Conservation (phyloP, 176 grass and related monocot species). For the Chloris gayana region DNA sequence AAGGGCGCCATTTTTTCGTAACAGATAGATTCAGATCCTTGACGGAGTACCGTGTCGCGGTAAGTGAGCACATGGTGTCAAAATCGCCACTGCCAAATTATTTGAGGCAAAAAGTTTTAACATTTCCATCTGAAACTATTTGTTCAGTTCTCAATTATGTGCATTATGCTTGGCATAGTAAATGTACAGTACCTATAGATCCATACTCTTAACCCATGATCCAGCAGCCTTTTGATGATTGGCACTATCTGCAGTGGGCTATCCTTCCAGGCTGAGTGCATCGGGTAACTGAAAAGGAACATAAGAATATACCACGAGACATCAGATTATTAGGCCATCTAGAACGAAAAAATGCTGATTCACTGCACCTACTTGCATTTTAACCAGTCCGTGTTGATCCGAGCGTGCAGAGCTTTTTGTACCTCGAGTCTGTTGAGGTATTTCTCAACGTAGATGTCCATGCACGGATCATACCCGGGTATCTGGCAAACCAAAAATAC, state of each 20-base stretch:
- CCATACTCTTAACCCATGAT: conserved; percentile 42
- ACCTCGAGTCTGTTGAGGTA: conserved; percentile 56
- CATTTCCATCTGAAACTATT: background rate
- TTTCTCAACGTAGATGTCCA: background rate
- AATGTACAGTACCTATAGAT: conserved; percentile 37
- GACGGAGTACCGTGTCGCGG: conserved; percentile 53
- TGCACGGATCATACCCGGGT: conserved; percentile 48
- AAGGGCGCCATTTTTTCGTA: conserved; percentile 49
- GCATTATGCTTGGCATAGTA: background rate
- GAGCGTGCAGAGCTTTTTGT: conserved; percentile 55
- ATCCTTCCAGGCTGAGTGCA: background rate
- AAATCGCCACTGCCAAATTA: conserved; percentile 49
- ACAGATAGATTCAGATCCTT: conserved; percentile 39
- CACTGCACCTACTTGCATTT: conserved; percentile 31
- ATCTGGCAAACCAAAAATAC: conserved; percentile 17
- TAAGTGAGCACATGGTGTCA: conserved; percentile 44
- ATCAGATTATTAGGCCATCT: background rate
- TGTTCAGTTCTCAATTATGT: background rate
- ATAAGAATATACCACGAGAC: background rate
- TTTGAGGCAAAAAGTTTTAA: background rate
- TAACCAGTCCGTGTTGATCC: conserved; percentile 30
- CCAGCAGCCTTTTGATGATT: conserved; percentile 20
- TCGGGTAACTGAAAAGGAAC: background rate
- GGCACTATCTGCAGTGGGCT: background rate
- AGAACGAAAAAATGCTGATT: too few relatives aligned